Percentiles rank a stretch among this genome's conserved stretches.
Conservation (phyloP, 352 stramenopile species). For the Blastocystis sp. region DNA sequence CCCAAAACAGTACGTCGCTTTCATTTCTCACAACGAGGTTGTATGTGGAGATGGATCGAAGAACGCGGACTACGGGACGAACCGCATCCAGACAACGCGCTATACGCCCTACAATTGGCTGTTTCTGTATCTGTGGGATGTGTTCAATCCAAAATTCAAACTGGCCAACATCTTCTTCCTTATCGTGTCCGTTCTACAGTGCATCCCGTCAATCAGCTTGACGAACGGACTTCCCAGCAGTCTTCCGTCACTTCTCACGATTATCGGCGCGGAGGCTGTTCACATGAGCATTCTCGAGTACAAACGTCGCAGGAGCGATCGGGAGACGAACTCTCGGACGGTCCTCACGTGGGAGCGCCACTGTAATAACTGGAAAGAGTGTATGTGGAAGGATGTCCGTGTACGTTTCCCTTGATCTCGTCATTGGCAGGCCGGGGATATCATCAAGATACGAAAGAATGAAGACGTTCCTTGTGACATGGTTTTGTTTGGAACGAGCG, state of each 20-base stretch:
- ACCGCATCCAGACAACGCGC: slow-evolving; percentile 2
- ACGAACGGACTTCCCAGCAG: slow-evolving; percentile 50
- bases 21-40: not conserved
- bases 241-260: slow-evolving; percentile 39
- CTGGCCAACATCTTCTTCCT: slow-evolving; percentile 55
- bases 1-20: not conserved
- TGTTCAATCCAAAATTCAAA: slow-evolving; percentile 56
- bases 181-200: slow-evolving; percentile 49
- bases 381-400: slow-evolving; percentile 24
- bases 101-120: slow-evolving; percentile 21
- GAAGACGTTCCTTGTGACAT: slow-evolving; percentile 55
- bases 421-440: slow-evolving; percentile 32
- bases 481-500: not conserved
- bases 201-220: slow-evolving; percentile 45
- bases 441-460: slow-evolving; percentile 39
- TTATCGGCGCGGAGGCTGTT: slow-evolving; percentile 52
- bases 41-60: not conserved
- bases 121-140: slow-evolving; percentile 54
- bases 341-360: not conserved
- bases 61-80: slow-evolving; percentile 12
- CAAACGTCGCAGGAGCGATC: slow-evolving; percentile 23
- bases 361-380: not conserved
- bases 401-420: not conserved
- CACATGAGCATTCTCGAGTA: slow-evolving; percentile 45
- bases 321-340: not conserved